phyloP scores from a whole-genome alignment of 192 early-diverging fungal genomes.

The Mortierella alpina region DNA sequence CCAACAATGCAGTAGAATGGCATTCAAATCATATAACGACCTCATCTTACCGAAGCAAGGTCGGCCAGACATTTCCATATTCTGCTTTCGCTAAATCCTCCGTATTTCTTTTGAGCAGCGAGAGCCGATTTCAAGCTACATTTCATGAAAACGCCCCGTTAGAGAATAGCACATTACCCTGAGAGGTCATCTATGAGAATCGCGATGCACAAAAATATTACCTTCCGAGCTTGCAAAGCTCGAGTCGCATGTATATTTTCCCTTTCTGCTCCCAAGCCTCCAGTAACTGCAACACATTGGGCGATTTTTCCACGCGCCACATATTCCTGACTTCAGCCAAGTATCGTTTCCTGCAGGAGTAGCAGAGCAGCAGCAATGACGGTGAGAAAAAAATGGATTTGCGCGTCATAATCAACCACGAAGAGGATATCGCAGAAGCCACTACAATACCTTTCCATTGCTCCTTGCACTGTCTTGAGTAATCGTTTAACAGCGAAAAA shows the following conservation, averaged over 20 bases:
- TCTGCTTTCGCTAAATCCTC: conserved; percentile 64
- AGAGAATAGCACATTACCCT: too few relatives aligned
- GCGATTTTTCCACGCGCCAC: conserved; percentile 69
- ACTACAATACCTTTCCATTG: conserved; percentile 68
- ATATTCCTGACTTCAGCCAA: conserved; percentile 88
- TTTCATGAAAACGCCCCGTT: background rate
- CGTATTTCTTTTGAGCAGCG: conserved; percentile 36
- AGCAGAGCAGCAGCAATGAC: background rate
- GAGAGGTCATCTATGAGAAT: too few relatives aligned
- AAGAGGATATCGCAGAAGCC: background rate
- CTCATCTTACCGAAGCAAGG: conserved; percentile 61
- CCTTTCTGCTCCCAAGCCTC: conserved; percentile 95
- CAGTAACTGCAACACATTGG: conserved; percentile 76
- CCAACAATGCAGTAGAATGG: background rate
- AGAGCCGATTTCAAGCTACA: conserved; percentile 34
- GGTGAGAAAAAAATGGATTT: background rate
- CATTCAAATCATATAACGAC: background rate
- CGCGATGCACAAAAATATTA: conserved; percentile 1
- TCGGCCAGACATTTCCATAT: conserved; percentile 82
- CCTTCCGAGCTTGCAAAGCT: conserved; percentile 86
- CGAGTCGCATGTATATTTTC: conserved; percentile 88
- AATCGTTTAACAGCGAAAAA: conserved; percentile 89
- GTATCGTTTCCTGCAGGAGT: conserved; percentile 61
- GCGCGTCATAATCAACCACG: background rate
- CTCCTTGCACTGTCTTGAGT: conserved; percentile 72